Percentiles rank a stretch among this genome's conserved stretches.
These are phyloP conservation scores for Scheffersomyces ergatensis DNA, from an alignment of 805 yeast species.

Conservation along the genomic window DNA sequence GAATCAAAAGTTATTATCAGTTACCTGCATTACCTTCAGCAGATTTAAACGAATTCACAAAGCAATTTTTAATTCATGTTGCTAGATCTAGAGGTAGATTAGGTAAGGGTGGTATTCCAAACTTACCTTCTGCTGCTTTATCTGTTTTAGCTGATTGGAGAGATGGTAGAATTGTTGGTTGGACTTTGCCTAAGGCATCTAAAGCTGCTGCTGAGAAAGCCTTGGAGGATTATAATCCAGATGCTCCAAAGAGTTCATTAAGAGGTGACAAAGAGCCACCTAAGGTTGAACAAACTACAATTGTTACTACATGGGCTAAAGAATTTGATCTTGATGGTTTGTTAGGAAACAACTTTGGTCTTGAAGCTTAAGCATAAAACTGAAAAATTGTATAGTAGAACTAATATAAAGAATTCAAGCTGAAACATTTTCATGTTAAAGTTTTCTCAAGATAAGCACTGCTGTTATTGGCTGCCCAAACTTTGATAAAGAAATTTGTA, in stretches of 20 bases:
- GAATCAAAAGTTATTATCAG: slow-evolving; percentile 68
- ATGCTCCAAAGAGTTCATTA: slow-evolving; percentile 37
- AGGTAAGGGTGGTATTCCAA: slow-evolving; percentile 91
- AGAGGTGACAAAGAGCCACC: slow-evolving; percentile 45
- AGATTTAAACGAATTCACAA: slow-evolving; percentile 74
- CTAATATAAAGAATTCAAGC: no score
- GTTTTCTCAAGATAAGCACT: no score
- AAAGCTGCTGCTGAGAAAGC: slow-evolving; percentile 33
- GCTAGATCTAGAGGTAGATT: slow-evolving; percentile 92
- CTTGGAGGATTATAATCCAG: slow-evolving; percentile 16
- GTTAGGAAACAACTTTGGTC: slow-evolving; percentile 48
- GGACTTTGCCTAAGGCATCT: slow-evolving; percentile 72
- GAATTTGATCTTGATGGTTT: slow-evolving; percentile 91
- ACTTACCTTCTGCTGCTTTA: slow-evolving; percentile 79
- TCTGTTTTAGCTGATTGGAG: slow-evolving; percentile 92
- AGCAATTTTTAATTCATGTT: slow-evolving; percentile 84
- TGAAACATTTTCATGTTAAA: no score
- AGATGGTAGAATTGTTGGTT: slow-evolving; percentile 90
- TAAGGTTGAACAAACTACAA: slow-evolving; percentile 63
- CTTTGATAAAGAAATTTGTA: no score
- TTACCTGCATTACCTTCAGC: slow-evolving; percentile 76
- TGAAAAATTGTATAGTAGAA: no score
- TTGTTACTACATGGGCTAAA: slow-evolving; percentile 88
- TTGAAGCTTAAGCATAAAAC: slow-evolving; percentile 8
- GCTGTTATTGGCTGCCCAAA: no score